Percentiles rank a stretch among this genome's conserved stretches.
Conservation (phyloP, 1,139 yeast genomes). For the Hyphopichia pseudoburtonii region DNA sequence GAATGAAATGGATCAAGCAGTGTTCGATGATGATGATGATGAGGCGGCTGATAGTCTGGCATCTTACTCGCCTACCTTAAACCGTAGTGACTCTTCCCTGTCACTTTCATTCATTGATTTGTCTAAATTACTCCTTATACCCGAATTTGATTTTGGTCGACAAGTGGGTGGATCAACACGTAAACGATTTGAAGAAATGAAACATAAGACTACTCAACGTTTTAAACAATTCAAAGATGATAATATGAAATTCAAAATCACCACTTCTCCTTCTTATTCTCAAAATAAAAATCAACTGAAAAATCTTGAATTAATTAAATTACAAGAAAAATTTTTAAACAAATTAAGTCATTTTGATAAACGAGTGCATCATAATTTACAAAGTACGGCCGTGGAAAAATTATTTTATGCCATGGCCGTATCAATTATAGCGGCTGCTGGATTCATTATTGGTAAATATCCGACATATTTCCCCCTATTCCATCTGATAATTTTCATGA, state of each 20-base stretch:
- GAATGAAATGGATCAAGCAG: conserved; percentile 5
- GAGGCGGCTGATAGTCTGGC: neutral
- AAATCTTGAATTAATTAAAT: conserved; percentile 24
- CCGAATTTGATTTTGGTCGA: conserved; percentile 48
- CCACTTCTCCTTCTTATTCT: neutral
- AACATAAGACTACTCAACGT: conserved; percentile 32
- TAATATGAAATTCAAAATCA: conserved; percentile 12
- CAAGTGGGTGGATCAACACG: conserved; percentile 37
- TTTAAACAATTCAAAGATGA: conserved; percentile 24
- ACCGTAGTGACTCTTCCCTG: conserved; percentile 32
- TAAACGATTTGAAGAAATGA: conserved; percentile 37
- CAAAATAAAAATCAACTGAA: conserved; percentile 6
- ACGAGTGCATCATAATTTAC: conserved; percentile 49
- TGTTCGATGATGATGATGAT: conserved; percentile 7
- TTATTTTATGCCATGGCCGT: conserved; percentile 76
- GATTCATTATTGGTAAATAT: conserved; percentile 73
- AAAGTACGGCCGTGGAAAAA: conserved; percentile 72
- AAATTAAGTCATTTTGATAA: conserved; percentile 58
- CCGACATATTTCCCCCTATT: conserved; percentile 78
- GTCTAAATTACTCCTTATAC: conserved; percentile 35
- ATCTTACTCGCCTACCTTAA: conserved; percentile 1
- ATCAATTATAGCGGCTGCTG: conserved; percentile 66
- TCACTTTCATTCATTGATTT: conserved; percentile 40
- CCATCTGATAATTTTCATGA: conserved; percentile 60
- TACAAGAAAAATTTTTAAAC: conserved; percentile 35